phyloP scores from a whole-genome alignment of 2,329 filamentous ascomycete species.

The Fusarium mundagurra region DNA sequence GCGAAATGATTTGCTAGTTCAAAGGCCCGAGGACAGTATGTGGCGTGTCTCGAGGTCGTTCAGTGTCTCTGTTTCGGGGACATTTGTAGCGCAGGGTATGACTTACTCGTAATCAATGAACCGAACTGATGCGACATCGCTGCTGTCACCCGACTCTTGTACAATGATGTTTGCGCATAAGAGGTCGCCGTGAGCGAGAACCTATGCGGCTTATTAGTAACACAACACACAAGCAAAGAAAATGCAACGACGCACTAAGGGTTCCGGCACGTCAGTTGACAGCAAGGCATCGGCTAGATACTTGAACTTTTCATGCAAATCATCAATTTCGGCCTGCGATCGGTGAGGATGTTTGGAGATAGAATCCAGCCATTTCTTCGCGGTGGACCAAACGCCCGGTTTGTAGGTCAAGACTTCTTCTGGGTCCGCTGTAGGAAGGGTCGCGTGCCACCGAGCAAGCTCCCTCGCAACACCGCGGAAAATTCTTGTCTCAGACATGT shows the following conservation, averaged over 20 bases:
- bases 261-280: conserved; percentile 7
- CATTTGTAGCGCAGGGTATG: not conserved
- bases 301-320: conserved; percentile 25
- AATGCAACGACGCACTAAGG: conserved; percentile 25
- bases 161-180: conserved; percentile 38
- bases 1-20: conserved; percentile 39
- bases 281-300: conserved; percentile 19
- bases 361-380: conserved; percentile 34
- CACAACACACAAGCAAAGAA: not conserved
- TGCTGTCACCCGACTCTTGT: conserved; percentile 11
- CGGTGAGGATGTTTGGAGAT: conserved; percentile 10
- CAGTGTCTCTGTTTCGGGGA: not conserved
- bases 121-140: conserved; percentile 18
- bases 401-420: conserved; percentile 4
- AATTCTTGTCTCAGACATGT: conserved; percentile 22
- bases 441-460: conserved; percentile 31
- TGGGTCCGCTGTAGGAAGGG: not conserved
- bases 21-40: conserved; percentile 36
- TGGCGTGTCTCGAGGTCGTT: conserved; percentile 31
- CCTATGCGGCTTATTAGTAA: no score
- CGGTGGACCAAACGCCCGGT: conserved; percentile 35
- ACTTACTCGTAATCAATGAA: conserved; percentile 41
- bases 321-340: not conserved
- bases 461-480: conserved; percentile 35
- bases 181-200: conserved; percentile 37